Conservation (phyloP, 164 flowering plant species). For the Liquidambar formosana region DNA sequence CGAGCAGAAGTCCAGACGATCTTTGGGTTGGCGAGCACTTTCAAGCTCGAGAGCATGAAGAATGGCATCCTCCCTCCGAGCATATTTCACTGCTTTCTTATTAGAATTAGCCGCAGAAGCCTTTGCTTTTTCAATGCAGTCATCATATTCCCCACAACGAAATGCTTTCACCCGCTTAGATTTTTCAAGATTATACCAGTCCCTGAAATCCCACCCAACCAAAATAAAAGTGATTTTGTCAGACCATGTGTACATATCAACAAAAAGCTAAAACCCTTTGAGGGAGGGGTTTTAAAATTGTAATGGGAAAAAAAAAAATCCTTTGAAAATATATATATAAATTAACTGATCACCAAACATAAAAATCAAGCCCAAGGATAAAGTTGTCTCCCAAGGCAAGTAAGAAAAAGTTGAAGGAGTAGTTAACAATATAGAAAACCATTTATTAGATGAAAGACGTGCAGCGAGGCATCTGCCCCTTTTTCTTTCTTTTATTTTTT, state of each 20-base stretch:
- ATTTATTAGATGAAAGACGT: too few species aligned
- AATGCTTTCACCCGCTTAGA: conserved; percentile 89
- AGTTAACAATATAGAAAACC: not conserved
- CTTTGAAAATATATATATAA: not conserved
- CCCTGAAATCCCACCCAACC: conserved; percentile 61
- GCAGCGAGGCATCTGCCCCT: too few species aligned
- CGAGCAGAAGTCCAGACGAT: conserved; percentile 23
- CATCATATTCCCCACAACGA: conserved; percentile 88
- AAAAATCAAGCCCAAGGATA: not conserved
- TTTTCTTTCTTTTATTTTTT: too few species aligned
- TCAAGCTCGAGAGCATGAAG: conserved; percentile 87
- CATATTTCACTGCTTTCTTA: conserved; percentile 74
- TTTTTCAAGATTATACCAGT: conserved; percentile 92
- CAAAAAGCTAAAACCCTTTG: not conserved
- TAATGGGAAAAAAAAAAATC: not conserved
- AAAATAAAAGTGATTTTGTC: conserved; percentile 6
- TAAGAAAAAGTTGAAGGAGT: not conserved
- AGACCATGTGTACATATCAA: not conserved
- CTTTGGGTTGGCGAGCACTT: conserved; percentile 38
- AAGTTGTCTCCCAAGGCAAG: not conserved
- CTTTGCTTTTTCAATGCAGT: conserved; percentile 80
- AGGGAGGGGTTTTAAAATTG: not conserved
- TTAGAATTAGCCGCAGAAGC: conserved; percentile 48
- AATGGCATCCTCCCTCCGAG: conserved; percentile 89
- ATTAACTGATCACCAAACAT: not conserved